Conservation (phyloP, 2,329 filamentous ascomycete genomes). For the Aspergillus thermomutatus region DNA sequence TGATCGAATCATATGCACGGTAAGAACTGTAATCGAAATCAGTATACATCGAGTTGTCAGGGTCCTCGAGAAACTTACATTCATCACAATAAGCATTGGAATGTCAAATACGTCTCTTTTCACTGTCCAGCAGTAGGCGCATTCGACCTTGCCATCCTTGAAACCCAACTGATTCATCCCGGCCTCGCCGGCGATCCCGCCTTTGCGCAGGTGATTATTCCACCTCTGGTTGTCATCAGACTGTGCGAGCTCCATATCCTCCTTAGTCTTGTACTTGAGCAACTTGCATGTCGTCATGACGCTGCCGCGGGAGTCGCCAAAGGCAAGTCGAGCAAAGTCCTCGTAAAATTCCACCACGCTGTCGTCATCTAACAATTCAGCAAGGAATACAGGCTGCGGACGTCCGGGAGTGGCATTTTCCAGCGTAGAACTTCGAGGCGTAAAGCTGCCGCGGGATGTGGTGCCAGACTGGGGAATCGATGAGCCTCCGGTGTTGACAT, state of each 20-base stretch:
- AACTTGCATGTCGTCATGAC: conserved; percentile 81
- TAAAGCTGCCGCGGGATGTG: conserved; percentile 46
- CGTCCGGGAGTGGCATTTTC: conserved; percentile 43
- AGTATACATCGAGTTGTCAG: conserved; percentile 3
- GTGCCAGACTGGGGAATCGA: conserved; percentile 33
- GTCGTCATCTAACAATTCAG: conserved; percentile 89
- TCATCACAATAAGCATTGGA: conserved; percentile 97
- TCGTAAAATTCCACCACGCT: conserved; percentile 94
- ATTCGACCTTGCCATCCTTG: conserved; percentile 87
- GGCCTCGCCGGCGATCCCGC: conserved; percentile 49
- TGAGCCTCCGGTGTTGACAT: conserved; percentile 69
- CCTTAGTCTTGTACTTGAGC: conserved; percentile 82
- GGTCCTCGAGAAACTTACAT: conserved; percentile 65
- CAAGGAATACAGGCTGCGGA: conserved; percentile 79
- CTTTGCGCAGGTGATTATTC: conserved; percentile 42
- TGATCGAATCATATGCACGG: conserved; percentile 41
- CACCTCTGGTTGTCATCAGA: conserved; percentile 47
- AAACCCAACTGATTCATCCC: conserved; percentile 77
- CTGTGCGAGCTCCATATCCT: conserved; percentile 45
- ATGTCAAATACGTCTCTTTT: conserved; percentile 97
- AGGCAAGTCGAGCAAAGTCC: conserved; percentile 88
- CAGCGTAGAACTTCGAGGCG: conserved; percentile 44
- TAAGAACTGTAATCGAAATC: conserved; percentile 34
- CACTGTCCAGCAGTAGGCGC: conserved; percentile 94
- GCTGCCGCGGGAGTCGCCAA: conserved; percentile 82